Evolutionary conservation across 768 basidiomycete genomes (phyloP).

Genomic region (Trametes cubensis): DNA sequence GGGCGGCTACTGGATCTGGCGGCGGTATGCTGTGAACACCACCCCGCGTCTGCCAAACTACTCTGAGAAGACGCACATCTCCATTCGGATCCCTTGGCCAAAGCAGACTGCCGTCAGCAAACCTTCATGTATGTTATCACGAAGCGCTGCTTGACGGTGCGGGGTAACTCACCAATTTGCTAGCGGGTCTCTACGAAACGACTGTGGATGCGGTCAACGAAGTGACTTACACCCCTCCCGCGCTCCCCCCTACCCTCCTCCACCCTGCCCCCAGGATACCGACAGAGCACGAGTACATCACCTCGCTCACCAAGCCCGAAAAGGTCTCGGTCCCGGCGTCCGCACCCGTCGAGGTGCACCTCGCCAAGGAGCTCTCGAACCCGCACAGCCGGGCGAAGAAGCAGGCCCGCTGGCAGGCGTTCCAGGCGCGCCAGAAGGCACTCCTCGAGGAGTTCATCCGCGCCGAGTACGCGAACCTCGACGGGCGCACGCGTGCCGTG

Average conservation of each 20-base stretch:
- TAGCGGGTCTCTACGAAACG: conserved; percentile 71
- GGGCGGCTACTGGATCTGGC: conserved; percentile 67
- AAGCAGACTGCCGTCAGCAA: conserved; percentile 40
- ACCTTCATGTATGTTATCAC: conserved; percentile 44
- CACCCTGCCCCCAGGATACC: conserved; percentile 35
- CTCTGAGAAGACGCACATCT: conserved; percentile 34
- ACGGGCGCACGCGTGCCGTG: conserved; percentile 62
- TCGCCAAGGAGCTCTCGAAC: conserved; percentile 74
- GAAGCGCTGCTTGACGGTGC: neutral
- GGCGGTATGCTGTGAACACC: conserved; percentile 69
- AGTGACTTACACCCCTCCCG: conserved; percentile 72
- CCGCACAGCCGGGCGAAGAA: conserved; percentile 85
- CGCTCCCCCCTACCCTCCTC: conserved; percentile 40
- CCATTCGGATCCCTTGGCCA: conserved; percentile 73
- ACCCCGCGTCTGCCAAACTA: conserved; percentile 55
- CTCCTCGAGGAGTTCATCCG: conserved; percentile 55
- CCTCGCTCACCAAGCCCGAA: conserved; percentile 46
- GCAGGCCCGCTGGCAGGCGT: conserved; percentile 71
- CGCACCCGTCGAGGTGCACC: conserved; percentile 65
- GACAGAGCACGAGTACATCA: conserved; percentile 56
- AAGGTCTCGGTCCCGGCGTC: conserved; percentile 50
- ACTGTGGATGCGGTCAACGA: conserved; percentile 57
- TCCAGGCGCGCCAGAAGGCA: conserved; percentile 47
- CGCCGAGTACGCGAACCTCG: conserved; percentile 51
- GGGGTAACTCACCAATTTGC: conserved; percentile 8